Conservation (phyloP, 768 basidiomycete species). For the Podaxis pistillaris region DNA sequence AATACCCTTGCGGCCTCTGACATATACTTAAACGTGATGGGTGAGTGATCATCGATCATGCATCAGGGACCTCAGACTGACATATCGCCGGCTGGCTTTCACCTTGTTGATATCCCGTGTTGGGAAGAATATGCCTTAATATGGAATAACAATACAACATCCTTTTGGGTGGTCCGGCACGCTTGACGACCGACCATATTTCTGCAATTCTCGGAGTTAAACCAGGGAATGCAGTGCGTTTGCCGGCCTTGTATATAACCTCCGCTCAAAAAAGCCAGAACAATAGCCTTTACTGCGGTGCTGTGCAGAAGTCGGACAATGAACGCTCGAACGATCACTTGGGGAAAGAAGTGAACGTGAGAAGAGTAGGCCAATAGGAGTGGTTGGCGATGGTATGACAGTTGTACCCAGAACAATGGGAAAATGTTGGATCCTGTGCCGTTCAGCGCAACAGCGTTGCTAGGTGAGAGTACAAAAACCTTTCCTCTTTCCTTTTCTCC, state of each 20-base stretch:
- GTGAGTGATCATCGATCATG: not conserved
- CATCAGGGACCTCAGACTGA: not conserved
- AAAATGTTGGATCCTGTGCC: not conserved
- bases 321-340: not conserved
- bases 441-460: not conserved
- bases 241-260: not conserved
- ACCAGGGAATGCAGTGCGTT: not conserved
- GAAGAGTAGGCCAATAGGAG: not conserved
- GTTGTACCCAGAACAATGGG: conserved; percentile 11
- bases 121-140: not conserved
- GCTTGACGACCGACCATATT: not conserved
- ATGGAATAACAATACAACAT: not conserved
- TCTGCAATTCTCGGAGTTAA: not conserved
- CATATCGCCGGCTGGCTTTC: not conserved
- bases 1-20: not conserved
- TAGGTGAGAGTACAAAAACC: conserved; percentile 10
- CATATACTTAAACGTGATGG: not conserved
- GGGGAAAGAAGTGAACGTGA: not conserved
- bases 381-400: conserved; percentile 1
- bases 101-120: not conserved
- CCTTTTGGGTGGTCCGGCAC: not conserved
- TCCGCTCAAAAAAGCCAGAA: not conserved
- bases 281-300: not conserved
- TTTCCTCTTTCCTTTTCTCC: conserved; percentile 21
- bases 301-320: not conserved